phyloP scores from a whole-genome alignment of 441 rosid species.

The California macrophylla region DNA sequence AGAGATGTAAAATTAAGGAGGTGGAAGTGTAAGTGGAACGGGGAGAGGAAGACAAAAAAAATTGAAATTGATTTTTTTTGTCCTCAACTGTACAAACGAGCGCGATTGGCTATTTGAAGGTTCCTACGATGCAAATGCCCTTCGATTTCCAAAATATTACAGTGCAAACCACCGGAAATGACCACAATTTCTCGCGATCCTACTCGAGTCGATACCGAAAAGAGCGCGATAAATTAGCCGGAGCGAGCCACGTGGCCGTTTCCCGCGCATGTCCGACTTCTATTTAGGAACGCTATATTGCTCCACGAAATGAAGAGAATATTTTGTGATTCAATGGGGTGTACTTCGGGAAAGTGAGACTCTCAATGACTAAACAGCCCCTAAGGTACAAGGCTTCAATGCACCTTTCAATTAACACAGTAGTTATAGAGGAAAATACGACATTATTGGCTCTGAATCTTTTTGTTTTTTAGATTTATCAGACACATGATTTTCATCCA shows the following conservation, averaged over 20 bases:
- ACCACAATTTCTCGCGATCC: background rate
- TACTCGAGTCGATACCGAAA: conserved; percentile 1
- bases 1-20: background rate
- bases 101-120: background rate
- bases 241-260: background rate
- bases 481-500: background rate
- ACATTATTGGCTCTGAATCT: background rate
- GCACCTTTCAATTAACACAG: background rate
- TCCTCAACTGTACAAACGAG: background rate
- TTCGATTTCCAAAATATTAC: background rate
- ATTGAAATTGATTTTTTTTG: background rate
- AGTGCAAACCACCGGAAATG: background rate
- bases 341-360: background rate
- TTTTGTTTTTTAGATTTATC: background rate
- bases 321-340: background rate
- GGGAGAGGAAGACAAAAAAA: background rate
- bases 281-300: background rate
- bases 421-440: background rate
- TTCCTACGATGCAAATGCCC: background rate
- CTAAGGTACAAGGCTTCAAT: background rate
- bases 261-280: background rate
- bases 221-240: background rate
- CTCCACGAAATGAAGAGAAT: background rate
- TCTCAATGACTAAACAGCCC: background rate
- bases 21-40: background rate